These are phyloP conservation scores for Geotrichum klebahnii DNA, from an alignment of 1,139 yeast species.

Conservation along the genomic window DNA sequence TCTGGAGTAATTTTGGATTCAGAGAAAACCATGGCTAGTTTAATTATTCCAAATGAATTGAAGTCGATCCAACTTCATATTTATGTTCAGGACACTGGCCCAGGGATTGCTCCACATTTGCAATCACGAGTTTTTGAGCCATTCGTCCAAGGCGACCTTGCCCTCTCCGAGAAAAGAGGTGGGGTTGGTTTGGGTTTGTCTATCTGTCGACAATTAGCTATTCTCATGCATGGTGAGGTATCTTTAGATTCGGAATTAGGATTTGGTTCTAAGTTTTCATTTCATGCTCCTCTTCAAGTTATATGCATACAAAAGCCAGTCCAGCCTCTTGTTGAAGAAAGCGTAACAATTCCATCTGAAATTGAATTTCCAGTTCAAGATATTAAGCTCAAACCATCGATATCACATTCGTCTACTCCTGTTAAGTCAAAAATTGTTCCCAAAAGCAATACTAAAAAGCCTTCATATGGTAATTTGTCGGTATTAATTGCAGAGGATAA, in stretches of 20 bases:
- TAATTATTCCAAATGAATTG: neutral
- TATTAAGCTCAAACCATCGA: no score
- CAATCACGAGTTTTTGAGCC: slow-evolving; percentile 88
- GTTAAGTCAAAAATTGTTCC: neutral
- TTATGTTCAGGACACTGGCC: slow-evolving; percentile 75
- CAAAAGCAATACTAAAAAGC: neutral
- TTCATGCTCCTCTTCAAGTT: slow-evolving; percentile 64
- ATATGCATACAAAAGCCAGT: slow-evolving; percentile 40
- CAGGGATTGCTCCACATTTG: slow-evolving; percentile 78
- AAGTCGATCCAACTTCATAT: slow-evolving; percentile 5
- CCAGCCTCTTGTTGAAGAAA: neutral
- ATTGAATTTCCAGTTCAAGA: no score
- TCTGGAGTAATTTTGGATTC: neutral
- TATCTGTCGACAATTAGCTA: slow-evolving; percentile 72
- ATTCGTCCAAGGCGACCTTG: slow-evolving; percentile 91
- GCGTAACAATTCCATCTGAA: no score
- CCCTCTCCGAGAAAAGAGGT: slow-evolving; percentile 78
- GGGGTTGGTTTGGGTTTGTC: slow-evolving; percentile 92
- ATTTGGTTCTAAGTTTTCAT: slow-evolving; percentile 71
- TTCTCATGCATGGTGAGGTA: slow-evolving; percentile 14
- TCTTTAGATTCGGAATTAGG: slow-evolving; percentile 54
- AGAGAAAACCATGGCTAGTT: neutral
- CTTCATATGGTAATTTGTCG: slow-evolving; percentile 25
- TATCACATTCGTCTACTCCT: no score
- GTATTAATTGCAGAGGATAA: slow-evolving; percentile 92